Percentiles rank a stretch among this genome's conserved stretches.
These are phyloP conservation scores for Colletotrichum ledebouriae DNA, from an alignment of 2,329 filamentous ascomycete species.

Conservation along the genomic window DNA sequence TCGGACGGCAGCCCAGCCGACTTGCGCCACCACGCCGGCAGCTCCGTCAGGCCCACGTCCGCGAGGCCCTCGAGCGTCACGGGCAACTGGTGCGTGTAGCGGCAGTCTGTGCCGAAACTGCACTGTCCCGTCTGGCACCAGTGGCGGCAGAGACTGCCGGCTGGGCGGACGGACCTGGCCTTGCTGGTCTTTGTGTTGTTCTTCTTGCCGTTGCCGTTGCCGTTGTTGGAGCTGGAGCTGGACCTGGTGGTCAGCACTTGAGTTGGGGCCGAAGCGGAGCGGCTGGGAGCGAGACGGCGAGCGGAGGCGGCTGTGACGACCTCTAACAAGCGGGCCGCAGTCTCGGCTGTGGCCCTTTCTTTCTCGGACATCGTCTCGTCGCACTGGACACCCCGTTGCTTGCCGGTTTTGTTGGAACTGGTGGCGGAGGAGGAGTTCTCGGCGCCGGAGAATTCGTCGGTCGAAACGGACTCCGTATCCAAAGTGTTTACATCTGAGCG, in stretches of 20 bases:
- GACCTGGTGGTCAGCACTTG: too few species aligned
- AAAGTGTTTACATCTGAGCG: background rate
- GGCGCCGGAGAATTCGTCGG: slow-evolving; percentile 31
- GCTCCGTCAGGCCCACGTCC: slow-evolving; percentile 56
- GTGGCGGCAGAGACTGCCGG: slow-evolving; percentile 55
- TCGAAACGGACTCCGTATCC: slow-evolving; percentile 36
- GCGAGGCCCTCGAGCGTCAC: slow-evolving; percentile 54
- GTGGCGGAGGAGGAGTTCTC: slow-evolving; percentile 25
- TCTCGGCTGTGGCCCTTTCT: slow-evolving; percentile 22
- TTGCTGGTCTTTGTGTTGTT: slow-evolving; percentile 13
- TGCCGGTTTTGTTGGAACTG: background rate
- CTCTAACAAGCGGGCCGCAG: slow-evolving; percentile 26
- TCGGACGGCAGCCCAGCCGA: slow-evolving; percentile 31
- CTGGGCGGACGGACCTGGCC: slow-evolving; percentile 20
- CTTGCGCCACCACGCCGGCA: slow-evolving; percentile 59
- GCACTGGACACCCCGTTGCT: background rate
- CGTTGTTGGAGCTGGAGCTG: background rate
- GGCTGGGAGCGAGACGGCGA: slow-evolving; percentile 1
- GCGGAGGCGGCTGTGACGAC: slow-evolving; percentile 18
- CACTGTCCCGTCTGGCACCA: slow-evolving; percentile 65
- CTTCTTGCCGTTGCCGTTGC: slow-evolving; percentile 10
- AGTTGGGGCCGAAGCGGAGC: slow-evolving; percentile 1
- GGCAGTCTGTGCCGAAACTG: slow-evolving; percentile 59
- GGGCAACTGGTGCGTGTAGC: slow-evolving; percentile 63
- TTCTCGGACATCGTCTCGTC: background rate